Conservation (phyloP, 1,139 yeast species). For the Martiniozyma asiatica region DNA sequence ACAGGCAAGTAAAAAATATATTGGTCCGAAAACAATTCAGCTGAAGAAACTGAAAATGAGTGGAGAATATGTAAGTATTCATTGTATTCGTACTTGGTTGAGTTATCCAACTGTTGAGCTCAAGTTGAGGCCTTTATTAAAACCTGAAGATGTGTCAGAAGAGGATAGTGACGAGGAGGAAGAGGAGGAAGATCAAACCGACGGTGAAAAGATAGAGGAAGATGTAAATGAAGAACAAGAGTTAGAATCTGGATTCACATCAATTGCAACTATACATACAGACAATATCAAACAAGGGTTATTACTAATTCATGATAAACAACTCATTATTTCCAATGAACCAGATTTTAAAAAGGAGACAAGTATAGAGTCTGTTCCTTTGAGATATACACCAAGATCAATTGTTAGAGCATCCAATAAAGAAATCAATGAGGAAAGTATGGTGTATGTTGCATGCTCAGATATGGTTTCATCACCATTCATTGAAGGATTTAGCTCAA, state of each 20-base stretch:
- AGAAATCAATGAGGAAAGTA: conserved; percentile 12
- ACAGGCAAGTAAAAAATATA: conserved; percentile 59
- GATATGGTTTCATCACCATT: conserved; percentile 31
- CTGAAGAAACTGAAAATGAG: conserved; percentile 28
- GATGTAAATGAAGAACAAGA: conserved; percentile 2
- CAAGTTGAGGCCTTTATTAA: conserved; percentile 31
- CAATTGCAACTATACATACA: conserved; percentile 29
- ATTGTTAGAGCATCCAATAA: conserved; percentile 24
- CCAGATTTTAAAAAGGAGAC: conserved; percentile 41
- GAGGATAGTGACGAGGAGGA: conserved; percentile 5
- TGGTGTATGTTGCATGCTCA: conserved; percentile 33
- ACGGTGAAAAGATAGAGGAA: too few relatives aligned
- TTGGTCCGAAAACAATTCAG: conserved; percentile 55
- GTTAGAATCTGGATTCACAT: conserved; percentile 4
- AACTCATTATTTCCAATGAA: conserved; percentile 47
- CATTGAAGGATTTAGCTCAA: conserved; percentile 20
- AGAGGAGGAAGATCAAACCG: conserved; percentile 3
- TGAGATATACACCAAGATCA: conserved; percentile 44
- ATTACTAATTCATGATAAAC: conserved; percentile 46
- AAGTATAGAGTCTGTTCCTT: conserved; percentile 29
- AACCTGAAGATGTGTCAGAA: conserved; percentile 14
- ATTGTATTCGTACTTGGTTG: conserved; percentile 29
- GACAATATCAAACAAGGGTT: conserved; percentile 54
- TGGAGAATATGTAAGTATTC: conserved; percentile 1
- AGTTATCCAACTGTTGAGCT: conserved; percentile 28